Base-by-base conservation (phyloP, 106 monocot species). In the Agapanthus africanus region DNA sequence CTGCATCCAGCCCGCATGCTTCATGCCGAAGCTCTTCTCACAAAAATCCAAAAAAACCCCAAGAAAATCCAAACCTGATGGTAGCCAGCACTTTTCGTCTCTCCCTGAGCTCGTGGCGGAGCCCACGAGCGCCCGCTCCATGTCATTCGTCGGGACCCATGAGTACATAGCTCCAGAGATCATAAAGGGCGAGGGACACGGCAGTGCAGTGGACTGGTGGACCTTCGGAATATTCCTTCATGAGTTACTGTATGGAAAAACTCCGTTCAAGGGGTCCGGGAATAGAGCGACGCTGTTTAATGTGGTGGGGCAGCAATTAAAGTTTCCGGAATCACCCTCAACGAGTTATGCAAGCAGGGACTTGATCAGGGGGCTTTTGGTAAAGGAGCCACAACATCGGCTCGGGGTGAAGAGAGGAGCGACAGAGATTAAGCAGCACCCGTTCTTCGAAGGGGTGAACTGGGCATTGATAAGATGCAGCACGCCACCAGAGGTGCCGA, bases 71-170 rank as follows among this genome's bases (percentile, higher is more conserved):
- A 10, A 56, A 1, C 44, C 2, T 11, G 16, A 44, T 44, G 14
- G 11, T 0, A 10, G 28, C 27, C 19, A 13, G 16, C 13, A 47
- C 2, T 47, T 26, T 6, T 35, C 69, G 2, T 14, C 59, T 30
- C 18, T 61, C 37, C 73, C 64, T 9, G 73, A 73, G 63, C 73
- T 73, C 4, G 37, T 73, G 25, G 73, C 73, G 9, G 73, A 73
- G 42, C 73, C 73, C 19, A 73, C 73, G 19, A 38, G 65, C 0
- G 73, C 65, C 28, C 34, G 73, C 11, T 73, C 73, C 37, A 73
- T 73, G 73, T 73, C 73, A 35, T 73, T 73, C 36, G 73, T 73
- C 32, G 73, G 73, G 16, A 73, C 73, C 49, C 73, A 73, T 21
- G 73, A 73, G 41, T 73, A 73, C 37, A 44, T 73, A 23, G 73